Conservation (phyloP, 1,139 yeast genomes). For the Suhomyces maxii region DNA sequence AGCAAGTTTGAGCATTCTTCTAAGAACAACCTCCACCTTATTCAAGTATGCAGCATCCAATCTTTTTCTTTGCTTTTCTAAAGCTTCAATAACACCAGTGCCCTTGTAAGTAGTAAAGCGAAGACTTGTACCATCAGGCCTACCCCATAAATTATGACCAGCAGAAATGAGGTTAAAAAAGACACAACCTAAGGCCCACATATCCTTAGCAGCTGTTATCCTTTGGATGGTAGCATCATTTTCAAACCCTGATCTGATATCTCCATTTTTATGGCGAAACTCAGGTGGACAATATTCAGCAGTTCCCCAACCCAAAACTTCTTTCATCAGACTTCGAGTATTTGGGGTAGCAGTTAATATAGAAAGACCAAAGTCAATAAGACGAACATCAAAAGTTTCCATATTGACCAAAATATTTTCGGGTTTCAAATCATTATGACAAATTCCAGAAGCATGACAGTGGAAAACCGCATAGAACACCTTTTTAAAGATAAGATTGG, state of each 20-base stretch:
- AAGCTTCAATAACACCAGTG: not conserved
- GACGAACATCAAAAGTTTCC: conserved; percentile 5
- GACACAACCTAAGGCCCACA: conserved; percentile 11
- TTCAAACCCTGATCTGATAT: not conserved
- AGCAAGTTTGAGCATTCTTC: conserved; percentile 3
- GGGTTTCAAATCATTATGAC: conserved; percentile 14
- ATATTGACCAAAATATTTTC: conserved; percentile 16
- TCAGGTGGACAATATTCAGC: conserved; percentile 8
- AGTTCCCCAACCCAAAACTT: conserved; percentile 9
- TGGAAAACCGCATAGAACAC: conserved; percentile 17
- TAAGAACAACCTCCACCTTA: not conserved
- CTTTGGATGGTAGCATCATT: not conserved
- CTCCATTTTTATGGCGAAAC: not conserved
- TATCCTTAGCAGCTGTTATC: conserved; percentile 10
- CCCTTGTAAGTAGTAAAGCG: not conserved
- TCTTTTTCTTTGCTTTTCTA: not conserved
- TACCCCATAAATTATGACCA: conserved; percentile 8
- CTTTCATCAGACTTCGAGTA: not conserved
- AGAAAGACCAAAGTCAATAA: conserved; percentile 13
- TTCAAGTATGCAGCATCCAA: not conserved
- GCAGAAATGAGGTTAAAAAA: conserved; percentile 8
- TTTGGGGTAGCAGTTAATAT: not conserved
- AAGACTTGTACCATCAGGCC: conserved; percentile 1
- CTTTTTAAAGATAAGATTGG: conserved; percentile 16
- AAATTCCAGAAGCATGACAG: conserved; percentile 18